These are phyloP conservation scores for Teratosphaeria gauchensis DNA, from an alignment of 2,329 filamentous ascomycete genomes.

Conservation along the genomic window DNA sequence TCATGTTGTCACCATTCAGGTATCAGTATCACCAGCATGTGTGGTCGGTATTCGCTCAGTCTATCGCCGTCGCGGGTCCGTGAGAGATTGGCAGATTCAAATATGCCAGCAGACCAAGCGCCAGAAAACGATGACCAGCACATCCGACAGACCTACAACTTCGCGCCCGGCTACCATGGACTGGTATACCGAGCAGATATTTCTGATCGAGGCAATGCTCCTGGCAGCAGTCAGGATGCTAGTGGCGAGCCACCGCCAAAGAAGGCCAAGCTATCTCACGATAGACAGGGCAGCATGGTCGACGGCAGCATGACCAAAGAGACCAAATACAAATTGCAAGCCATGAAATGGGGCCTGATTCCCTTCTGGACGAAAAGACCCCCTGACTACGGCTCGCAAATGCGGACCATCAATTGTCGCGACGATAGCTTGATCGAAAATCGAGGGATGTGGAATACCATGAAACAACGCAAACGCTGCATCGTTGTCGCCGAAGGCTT, in stretches of 20 bases:
- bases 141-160: slow-evolving; percentile 75
- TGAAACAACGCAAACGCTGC: slow-evolving; percentile 85
- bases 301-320: slow-evolving; percentile 21
- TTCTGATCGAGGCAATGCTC: slow-evolving; percentile 35
- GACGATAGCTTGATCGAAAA: slow-evolving; percentile 71
- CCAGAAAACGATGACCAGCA: slow-evolving; percentile 68
- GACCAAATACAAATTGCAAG: slow-evolving; percentile 69
- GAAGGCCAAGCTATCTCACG: slow-evolving; percentile 14
- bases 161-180: slow-evolving; percentile 78
- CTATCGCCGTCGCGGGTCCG: slow-evolving; percentile 63
- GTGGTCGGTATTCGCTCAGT: slow-evolving; percentile 54
- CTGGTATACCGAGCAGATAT: slow-evolving; percentile 74
- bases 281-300: slow-evolving; percentile 4
- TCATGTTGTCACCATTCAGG: neutral
- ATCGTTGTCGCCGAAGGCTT: slow-evolving; percentile 85
- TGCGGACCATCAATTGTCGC: slow-evolving; percentile 92
- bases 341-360: slow-evolving; percentile 93
- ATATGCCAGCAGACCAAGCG: slow-evolving; percentile 62
- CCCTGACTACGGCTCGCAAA: slow-evolving; percentile 64
- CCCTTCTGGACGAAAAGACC: slow-evolving; percentile 87
- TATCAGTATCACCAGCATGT: slow-evolving; percentile 40
- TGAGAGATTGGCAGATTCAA: slow-evolving; percentile 60
- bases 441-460: slow-evolving; percentile 79
- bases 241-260: slow-evolving; percentile 17
- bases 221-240: slow-evolving; percentile 15